phyloP scores from a whole-genome alignment of 495 filamentous ascomycete species.

The Lasiosphaeria miniovina region DNA sequence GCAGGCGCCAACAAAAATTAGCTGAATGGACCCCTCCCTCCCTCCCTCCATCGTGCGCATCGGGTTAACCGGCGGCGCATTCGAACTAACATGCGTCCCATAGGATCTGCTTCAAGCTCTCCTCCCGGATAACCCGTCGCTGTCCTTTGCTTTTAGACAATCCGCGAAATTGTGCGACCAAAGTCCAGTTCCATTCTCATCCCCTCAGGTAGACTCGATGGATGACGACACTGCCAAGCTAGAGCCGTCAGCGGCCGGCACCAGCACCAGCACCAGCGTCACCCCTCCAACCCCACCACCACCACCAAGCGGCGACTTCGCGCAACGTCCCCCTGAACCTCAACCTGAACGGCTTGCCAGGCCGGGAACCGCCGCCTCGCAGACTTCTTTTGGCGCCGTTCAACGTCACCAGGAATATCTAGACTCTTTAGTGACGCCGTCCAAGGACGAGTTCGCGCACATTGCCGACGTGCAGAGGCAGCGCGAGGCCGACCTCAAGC shows the following conservation, averaged over 20 bases:
- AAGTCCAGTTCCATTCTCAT: not conserved
- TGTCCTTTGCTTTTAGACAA: not conserved
- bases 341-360: not conserved
- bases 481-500: conserved; percentile 43
- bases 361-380: conserved; percentile 4
- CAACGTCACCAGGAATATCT: conserved; percentile 43
- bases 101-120: no score
- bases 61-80: no score
- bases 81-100: no score
- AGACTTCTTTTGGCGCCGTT: conserved; percentile 7
- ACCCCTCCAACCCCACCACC: not conserved
- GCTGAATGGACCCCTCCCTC: no score
- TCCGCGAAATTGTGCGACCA: not conserved
- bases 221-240: not conserved
- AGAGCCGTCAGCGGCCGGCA: not conserved
- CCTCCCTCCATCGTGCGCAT: no score
- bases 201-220: not conserved
- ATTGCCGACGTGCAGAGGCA: conserved; percentile 44
- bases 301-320: not conserved
- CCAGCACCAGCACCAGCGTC: not conserved
- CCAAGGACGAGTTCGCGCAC: conserved; percentile 38
- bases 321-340: not conserved
- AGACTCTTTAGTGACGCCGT: conserved; percentile 45
- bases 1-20: no score
- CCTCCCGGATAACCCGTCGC: no score